phyloP scores from a whole-genome alignment of 1,284 basidiomycete species.

The Omphalotus olearius region DNA sequence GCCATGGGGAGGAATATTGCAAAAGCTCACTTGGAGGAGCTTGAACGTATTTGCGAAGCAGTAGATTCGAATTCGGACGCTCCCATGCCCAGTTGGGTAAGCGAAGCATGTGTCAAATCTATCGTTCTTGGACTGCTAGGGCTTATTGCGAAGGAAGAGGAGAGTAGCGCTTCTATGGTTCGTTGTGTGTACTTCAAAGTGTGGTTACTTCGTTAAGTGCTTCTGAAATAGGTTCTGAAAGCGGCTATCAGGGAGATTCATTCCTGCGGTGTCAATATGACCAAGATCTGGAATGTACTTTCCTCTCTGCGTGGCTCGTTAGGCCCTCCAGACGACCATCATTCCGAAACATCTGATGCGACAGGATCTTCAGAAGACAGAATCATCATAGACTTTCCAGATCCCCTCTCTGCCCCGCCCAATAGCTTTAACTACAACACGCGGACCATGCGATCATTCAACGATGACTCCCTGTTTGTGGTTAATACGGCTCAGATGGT shows the following conservation, averaged over 20 bases:
- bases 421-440: conserved; percentile 26
- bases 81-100: conserved; percentile 51
- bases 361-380: conserved; percentile 16
- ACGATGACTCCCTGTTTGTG: conserved; percentile 27
- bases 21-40: conserved; percentile 54
- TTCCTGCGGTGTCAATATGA: conserved; percentile 47
- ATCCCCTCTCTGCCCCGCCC: conserved; percentile 50
- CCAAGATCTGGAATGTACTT: conserved; percentile 57
- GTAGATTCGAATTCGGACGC: conserved; percentile 33
- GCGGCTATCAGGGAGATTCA: conserved; percentile 48
- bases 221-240: conserved; percentile 35
- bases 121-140: conserved; percentile 56
- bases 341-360: conserved; percentile 4
- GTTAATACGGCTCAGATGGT: conserved; percentile 57
- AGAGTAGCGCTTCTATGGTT: conserved; percentile 32
- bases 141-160: conserved; percentile 43
- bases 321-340: conserved; percentile 16
- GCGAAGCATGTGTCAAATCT: conserved; percentile 57
- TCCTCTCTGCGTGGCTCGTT: conserved; percentile 38
- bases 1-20: conserved; percentile 44
- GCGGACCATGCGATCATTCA: conserved; percentile 29
- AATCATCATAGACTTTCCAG: conserved; percentile 37
- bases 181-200: conserved; percentile 4
- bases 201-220: neutral
- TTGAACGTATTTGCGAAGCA: conserved; percentile 48